Base-by-base conservation (phyloP, 495 filamentous ascomycete genomes). In the Penicillium bovifimosum region DNA sequence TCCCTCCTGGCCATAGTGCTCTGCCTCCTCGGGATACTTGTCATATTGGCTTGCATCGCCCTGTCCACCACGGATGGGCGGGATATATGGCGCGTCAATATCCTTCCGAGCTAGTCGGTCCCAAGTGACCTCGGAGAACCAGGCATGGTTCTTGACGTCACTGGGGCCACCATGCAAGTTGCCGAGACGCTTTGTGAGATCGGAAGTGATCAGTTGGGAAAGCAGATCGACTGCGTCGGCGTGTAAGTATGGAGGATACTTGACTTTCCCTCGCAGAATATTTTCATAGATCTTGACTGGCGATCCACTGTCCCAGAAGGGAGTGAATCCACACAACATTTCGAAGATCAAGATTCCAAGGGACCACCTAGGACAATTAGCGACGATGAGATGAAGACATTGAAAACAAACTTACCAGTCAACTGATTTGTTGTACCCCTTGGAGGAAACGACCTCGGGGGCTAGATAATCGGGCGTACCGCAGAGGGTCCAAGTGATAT, bases 211-310 rank as follows among this genome's bases (percentile, higher is more conserved):
- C 55, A 98, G 78, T 61, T 89, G 85, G 56, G 91, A 84, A 1
- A 98, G 84, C 48, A 98, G 77, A 69, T 96, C 85, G 63, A 95
- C 89, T 1, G 92, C 93, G 66, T 97, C 95, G 6, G 87, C 85
- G 65, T 96, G 86, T 62, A 98, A 87, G 63, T 96, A 97, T 18
- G 88, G 84, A 48, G 93, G 93, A 64, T 96, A 98, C 74, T 95
- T 97, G 65, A 97, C 85, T 60, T 84, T 85, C 41, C 92, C 93
- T 51, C 86, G 87, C 47, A 97, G 77, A 60, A 98, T 97, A 67
- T 98, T 98, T 76, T 97, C 92, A 69, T 98, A 98, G 59, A 98
- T 98, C 73, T 96, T 96, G 79, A 97, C 95, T 2, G 93, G 91
- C 5, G 88, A 95, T 31, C 92, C 93, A 50, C 87, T 87, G 68